A percentile compares a stretch with the other conserved stretches of the same genome.
Conservation (phyloP, 768 basidiomycete genomes). For the Baorangia bicolor region DNA sequence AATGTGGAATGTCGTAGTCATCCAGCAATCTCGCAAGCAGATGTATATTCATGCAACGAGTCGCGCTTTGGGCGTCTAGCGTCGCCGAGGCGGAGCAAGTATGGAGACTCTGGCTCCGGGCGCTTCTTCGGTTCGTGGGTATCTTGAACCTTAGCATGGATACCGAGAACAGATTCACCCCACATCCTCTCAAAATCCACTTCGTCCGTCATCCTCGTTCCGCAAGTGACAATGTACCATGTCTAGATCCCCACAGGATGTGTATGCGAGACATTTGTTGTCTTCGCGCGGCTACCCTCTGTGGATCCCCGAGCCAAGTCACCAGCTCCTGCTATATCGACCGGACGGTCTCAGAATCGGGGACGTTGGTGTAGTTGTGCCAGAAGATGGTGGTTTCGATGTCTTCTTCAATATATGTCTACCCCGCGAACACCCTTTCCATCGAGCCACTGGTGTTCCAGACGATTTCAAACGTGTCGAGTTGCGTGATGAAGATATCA, state of each 20-base stretch:
- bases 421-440: constrained; percentile 28
- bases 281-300: constrained; percentile 32
- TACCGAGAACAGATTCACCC: too few species aligned
- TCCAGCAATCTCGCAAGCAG: too few species aligned
- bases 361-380: constrained; percentile 35
- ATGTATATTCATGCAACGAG: too few species aligned
- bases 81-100: too few species aligned
- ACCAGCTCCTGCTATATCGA: constrained; percentile 18
- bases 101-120: too few species aligned
- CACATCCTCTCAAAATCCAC: too few species aligned
- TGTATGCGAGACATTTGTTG: constrained; percentile 17
- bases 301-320: constrained; percentile 33
- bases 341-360: constrained; percentile 33
- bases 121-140: too few species aligned
- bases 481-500: constrained; percentile 1
- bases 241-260: constrained; percentile 5
- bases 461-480: constrained; percentile 24
- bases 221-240: neutral
- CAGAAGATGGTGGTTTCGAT: constrained; percentile 34
- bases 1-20: too few species aligned
- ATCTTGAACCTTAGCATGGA: too few species aligned
- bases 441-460: constrained; percentile 20
- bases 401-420: constrained; percentile 38
- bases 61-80: too few species aligned
- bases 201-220: too few species aligned